These are phyloP conservation scores for Agapanthus africanus DNA, from an alignment of 106 monocot genomes.

Conservation along the genomic window DNA sequence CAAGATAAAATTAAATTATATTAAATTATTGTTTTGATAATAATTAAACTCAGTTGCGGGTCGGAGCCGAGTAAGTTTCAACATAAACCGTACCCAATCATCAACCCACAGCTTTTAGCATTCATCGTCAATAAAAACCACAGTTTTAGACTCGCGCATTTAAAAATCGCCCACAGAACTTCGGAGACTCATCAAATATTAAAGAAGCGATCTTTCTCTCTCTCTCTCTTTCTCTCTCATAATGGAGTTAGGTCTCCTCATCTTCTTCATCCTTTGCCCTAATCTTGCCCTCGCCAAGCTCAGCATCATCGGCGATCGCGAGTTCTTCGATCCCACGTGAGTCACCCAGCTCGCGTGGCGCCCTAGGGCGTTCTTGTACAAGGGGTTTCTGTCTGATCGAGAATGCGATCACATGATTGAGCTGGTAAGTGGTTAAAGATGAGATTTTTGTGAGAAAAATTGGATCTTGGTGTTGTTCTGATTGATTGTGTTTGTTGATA, in stretches of 20 bases:
- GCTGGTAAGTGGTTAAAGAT: conserved; percentile 27
- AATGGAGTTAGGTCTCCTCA: conserved; percentile 6
- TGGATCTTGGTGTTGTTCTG: neutral
- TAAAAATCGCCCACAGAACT: no score
- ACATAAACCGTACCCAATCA: no score
- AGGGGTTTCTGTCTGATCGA: conserved; percentile 54
- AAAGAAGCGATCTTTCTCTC: neutral
- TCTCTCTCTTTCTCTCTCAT: neutral
- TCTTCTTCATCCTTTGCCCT: conserved; percentile 7
- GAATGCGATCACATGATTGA: conserved; percentile 72
- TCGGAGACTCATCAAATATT: neutral
- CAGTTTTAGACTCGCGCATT: neutral
- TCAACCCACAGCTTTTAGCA: neutral
- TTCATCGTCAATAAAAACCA: neutral
- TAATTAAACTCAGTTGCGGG: no score
- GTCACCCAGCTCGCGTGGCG: conserved; percentile 55
- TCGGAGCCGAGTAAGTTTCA: neutral
- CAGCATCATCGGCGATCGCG: neutral
- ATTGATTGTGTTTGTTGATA: neutral
- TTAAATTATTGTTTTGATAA: no score
- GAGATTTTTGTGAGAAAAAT: neutral
- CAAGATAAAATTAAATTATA: no score
- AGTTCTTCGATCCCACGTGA: conserved; percentile 31
- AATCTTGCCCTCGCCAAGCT: neutral
- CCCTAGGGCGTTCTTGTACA: conserved; percentile 61